Evolutionary conservation across 23 red algal species (phyloP).

Genomic region (Gracilariopsis chorda): DNA sequence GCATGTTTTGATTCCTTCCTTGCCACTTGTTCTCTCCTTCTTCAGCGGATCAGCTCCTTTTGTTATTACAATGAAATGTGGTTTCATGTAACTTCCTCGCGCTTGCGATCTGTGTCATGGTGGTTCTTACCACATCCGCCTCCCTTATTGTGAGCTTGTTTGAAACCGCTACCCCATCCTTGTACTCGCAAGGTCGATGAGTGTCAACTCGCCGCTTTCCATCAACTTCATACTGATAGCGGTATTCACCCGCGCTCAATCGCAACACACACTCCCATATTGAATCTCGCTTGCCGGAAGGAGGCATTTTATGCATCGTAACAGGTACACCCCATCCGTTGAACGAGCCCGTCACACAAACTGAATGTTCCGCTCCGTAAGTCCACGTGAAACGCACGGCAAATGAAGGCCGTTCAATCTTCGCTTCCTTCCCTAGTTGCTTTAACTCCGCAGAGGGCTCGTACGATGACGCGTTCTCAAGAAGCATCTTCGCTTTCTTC

Average conservation of each 20-base stretch:
- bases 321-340: conserved; percentile 25
- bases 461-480: neutral
- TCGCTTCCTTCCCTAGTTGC: neutral
- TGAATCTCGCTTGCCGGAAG: neutral
- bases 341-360: conserved; percentile 8
- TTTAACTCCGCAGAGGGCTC: neutral
- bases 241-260: neutral
- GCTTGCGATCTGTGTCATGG: too few relatives aligned
- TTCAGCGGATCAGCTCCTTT: too few relatives aligned
- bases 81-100: too few relatives aligned
- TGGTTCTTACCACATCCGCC: neutral
- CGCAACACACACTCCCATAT: conserved; percentile 40
- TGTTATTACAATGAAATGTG: too few relatives aligned
- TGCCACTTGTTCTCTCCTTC: too few relatives aligned
- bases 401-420: neutral
- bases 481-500: neutral
- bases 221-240: conserved; percentile 19
- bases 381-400: conserved; percentile 19
- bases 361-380: neutral
- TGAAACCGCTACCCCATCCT: neutral
- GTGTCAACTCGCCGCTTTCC: conserved; percentile 4
- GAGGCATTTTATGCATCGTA: neutral
- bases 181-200: neutral
- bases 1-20: too few relatives aligned
- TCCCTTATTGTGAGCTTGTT: neutral